These are phyloP conservation scores for Torulaspora indica DNA, from an alignment of 805 yeast species.

Conservation along the genomic window DNA sequence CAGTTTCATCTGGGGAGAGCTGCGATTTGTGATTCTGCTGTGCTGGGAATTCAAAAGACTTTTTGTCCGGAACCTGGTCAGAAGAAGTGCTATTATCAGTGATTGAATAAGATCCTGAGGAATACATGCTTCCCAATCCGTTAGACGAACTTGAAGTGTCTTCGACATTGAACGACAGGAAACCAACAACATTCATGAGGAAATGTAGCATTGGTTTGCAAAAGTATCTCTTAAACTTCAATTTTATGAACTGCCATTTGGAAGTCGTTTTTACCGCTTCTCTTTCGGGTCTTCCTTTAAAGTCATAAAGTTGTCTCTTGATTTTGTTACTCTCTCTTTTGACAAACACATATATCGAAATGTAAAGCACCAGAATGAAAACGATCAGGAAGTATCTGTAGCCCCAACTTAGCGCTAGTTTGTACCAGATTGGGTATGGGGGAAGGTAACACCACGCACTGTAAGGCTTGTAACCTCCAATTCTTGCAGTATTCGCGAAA, in stretches of 20 bases:
- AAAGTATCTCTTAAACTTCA: conserved; percentile 2
- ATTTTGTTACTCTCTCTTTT: conserved; percentile 54
- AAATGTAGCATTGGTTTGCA: conserved; percentile 11
- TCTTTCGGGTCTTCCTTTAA: conserved; percentile 16
- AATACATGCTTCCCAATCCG: conserved; percentile 5
- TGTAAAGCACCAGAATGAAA: conserved; percentile 58
- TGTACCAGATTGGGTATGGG: conserved; percentile 64
- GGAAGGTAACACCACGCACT: conserved; percentile 81
- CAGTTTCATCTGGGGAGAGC: not conserved
- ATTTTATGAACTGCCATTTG: not conserved
- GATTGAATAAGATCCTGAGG: conserved; percentile 1
- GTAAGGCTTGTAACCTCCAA: conserved; percentile 54
- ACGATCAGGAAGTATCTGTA: conserved; percentile 68
- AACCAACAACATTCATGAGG: conserved; percentile 14
- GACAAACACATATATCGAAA: conserved; percentile 69
- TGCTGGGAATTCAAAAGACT: not conserved
- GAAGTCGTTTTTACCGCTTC: conserved; percentile 6
- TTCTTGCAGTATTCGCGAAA: conserved; percentile 26
- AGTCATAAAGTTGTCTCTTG: conserved; percentile 37
- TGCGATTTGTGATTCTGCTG: not conserved
- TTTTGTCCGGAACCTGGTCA: not conserved
- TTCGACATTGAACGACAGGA: conserved; percentile 25
- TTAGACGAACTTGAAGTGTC: conserved; percentile 15
- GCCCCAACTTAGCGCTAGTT: conserved; percentile 72
- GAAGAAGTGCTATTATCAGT: conserved; percentile 2